phyloP scores from a whole-genome alignment of 352 stramenopile genomes.

The Pythium aquatile region DNA sequence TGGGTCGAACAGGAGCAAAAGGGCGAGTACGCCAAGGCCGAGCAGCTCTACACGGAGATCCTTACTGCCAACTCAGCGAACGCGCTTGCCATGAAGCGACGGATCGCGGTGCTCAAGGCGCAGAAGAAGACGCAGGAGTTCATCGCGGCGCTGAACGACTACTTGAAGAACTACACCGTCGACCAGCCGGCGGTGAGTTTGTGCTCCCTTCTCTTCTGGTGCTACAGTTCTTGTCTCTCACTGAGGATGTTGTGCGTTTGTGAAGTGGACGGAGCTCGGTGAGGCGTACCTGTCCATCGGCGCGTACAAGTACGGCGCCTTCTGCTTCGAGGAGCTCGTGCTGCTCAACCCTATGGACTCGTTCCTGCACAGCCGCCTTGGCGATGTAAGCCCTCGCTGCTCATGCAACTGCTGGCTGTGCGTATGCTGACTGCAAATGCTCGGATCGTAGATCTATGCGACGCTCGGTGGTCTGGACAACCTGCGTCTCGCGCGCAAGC shows the following conservation, averaged over 20 bases:
- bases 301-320: conserved; percentile 36
- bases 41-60: conserved; percentile 40
- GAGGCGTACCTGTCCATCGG: conserved; percentile 35
- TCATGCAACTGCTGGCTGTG: background rate
- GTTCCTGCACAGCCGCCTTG: conserved; percentile 39
- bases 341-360: conserved; percentile 42
- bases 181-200: conserved; percentile 31
- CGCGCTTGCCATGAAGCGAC: conserved; percentile 38
- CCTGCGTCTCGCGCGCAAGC: conserved; percentile 36
- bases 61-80: conserved; percentile 39
- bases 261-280: conserved; percentile 37
- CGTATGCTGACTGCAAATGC: too few species aligned
- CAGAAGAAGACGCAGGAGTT: conserved; percentile 41
- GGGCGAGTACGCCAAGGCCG: conserved; percentile 38
- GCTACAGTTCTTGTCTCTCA: background rate
- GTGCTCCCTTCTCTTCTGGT: background rate
- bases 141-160: conserved; percentile 38
- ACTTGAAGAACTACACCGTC: conserved; percentile 31
- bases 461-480: conserved; percentile 38
- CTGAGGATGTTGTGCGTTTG: background rate
- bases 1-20: conserved; percentile 26
- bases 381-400: conserved; percentile 27
- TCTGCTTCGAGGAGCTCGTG: conserved; percentile 50
- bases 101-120: conserved; percentile 37
- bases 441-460: conserved; percentile 29